Evolutionary conservation across 2,329 filamentous ascomycete genomes (phyloP).

Genomic region (Cercospora sp.): DNA sequence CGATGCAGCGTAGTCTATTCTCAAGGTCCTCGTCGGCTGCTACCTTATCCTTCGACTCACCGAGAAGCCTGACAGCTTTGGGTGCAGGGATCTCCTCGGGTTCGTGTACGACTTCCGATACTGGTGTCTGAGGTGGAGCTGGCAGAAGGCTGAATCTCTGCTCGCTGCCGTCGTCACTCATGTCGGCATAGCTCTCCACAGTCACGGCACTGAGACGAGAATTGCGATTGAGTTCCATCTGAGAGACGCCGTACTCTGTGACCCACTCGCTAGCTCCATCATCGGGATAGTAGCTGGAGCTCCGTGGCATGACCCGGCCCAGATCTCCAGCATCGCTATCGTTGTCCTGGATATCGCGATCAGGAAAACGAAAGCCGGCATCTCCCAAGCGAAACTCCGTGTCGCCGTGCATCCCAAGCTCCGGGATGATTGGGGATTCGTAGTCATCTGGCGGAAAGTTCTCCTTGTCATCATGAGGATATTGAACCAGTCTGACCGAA

Average conservation of each 20-base stretch:
- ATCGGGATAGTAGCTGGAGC: slow-evolving; percentile 23
- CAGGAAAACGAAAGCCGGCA: slow-evolving; percentile 1
- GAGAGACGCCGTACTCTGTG: slow-evolving; percentile 17
- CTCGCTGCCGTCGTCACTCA: slow-evolving; percentile 25
- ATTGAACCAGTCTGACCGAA: background rate
- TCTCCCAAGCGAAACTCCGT: background rate
- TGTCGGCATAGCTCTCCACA: slow-evolving; percentile 29
- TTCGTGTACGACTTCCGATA: background rate
- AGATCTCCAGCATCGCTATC: slow-evolving; percentile 15
- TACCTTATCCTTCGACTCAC: background rate
- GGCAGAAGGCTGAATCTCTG: slow-evolving; percentile 13
- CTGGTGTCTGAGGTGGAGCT: background rate
- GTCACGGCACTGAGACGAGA: slow-evolving; percentile 17
- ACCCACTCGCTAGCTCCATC: slow-evolving; percentile 18
- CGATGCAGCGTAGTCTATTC: background rate
- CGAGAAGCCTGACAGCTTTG: background rate
- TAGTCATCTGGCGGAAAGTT: slow-evolving; percentile 21
- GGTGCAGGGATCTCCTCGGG: background rate
- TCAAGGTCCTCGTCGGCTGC: slow-evolving; percentile 4
- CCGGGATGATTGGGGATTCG: slow-evolving; percentile 5
- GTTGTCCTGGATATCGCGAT: background rate
- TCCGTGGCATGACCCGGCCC: slow-evolving; percentile 11
- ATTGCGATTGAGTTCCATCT: slow-evolving; percentile 5
- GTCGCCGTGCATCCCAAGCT: slow-evolving; percentile 5
- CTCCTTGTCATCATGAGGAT: slow-evolving; percentile 25